These are phyloP conservation scores for Marvania coccoides DNA, from an alignment of 139 green algal species.

Conservation along the genomic window DNA sequence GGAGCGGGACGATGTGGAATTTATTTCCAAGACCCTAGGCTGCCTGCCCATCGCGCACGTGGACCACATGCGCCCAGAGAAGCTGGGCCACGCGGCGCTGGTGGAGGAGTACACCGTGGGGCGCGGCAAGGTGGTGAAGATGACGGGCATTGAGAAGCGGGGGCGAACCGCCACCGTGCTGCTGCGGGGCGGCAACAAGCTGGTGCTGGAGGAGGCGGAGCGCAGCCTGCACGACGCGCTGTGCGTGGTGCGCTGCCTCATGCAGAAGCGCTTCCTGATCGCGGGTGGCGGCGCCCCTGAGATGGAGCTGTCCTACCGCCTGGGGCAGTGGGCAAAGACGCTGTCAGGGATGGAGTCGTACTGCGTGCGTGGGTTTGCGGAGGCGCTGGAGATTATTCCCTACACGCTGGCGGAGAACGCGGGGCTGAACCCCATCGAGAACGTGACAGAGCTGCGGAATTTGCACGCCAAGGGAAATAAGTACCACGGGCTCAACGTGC, in stretches of 20 bases:
- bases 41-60: slow-evolving; percentile 94
- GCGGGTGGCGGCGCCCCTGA: slow-evolving; percentile 85
- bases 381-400: slow-evolving; percentile 96
- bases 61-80: slow-evolving; percentile 92
- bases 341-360: slow-evolving; percentile 92
- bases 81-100: slow-evolving; percentile 84
- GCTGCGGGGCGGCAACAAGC: slow-evolving; percentile 92
- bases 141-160: slow-evolving; percentile 85
- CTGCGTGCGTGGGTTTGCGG: slow-evolving; percentile 86
- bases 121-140: slow-evolving; percentile 76
- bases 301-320: slow-evolving; percentile 79
- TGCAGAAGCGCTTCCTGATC: slow-evolving; percentile 91
- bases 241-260: slow-evolving; percentile 89
- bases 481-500: slow-evolving; percentile 75
- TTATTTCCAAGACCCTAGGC: slow-evolving; percentile 94
- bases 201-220: slow-evolving; percentile 86
- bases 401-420: slow-evolving; percentile 99
- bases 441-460: slow-evolving; percentile 95
- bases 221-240: slow-evolving; percentile 89
- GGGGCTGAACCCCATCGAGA: slow-evolving; percentile 92
- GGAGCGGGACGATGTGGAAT: slow-evolving; percentile 98
- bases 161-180: slow-evolving; percentile 89
- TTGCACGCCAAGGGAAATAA: slow-evolving; percentile 71
- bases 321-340: slow-evolving; percentile 82
- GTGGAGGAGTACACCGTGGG: slow-evolving; percentile 74